A percentile compares a stretch with the other conserved stretches of the same genome.
phyloP scores from a whole-genome alignment of 805 yeast species.

The Sugiyamaella smithiae region DNA sequence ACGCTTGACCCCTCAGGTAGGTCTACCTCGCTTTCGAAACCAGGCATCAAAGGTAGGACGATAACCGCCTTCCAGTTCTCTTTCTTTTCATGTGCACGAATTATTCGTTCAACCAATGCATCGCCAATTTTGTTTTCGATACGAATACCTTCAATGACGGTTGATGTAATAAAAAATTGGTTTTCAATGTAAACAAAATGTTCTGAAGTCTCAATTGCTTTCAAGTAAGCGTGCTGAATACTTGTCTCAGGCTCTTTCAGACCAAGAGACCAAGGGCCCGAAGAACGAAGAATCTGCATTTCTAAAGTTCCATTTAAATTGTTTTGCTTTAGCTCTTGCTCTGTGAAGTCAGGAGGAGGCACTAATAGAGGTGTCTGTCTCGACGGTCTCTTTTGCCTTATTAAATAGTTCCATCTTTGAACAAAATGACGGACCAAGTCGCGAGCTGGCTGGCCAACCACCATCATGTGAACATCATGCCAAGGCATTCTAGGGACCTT shows the following conservation, averaged over 20 bases:
- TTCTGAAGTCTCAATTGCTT: conserved; percentile 84
- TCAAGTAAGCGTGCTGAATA: conserved; percentile 88
- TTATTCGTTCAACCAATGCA: conserved; percentile 94
- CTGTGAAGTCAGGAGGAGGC: conserved; percentile 86
- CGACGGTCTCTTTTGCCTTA: conserved; percentile 92
- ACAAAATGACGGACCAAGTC: conserved; percentile 92
- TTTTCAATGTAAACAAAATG: conserved; percentile 94
- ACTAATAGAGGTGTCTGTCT: conserved; percentile 86
- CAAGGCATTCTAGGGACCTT: conserved; percentile 94
- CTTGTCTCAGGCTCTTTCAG: conserved; percentile 80
- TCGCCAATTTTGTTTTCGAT: conserved; percentile 90
- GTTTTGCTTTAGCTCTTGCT: conserved; percentile 60
- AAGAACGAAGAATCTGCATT: conserved; percentile 82
- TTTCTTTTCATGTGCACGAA: conserved; percentile 75
- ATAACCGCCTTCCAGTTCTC: conserved; percentile 87
- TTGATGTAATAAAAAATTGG: conserved; percentile 91
- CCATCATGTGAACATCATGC: conserved; percentile 98
- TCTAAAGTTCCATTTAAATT: conserved; percentile 82
- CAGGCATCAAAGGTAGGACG: conserved; percentile 95
- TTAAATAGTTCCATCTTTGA: conserved; percentile 93
- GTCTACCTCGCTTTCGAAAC: conserved; percentile 84
- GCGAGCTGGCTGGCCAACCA: conserved; percentile 90
- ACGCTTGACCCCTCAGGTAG: conserved; percentile 93
- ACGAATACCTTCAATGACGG: conserved; percentile 67
- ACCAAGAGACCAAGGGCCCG: conserved; percentile 93